A percentile compares a stretch with the other conserved stretches of the same genome.
phyloP scores from a whole-genome alignment of 1,139 yeast species.

The Suhomyces panamericanus region DNA sequence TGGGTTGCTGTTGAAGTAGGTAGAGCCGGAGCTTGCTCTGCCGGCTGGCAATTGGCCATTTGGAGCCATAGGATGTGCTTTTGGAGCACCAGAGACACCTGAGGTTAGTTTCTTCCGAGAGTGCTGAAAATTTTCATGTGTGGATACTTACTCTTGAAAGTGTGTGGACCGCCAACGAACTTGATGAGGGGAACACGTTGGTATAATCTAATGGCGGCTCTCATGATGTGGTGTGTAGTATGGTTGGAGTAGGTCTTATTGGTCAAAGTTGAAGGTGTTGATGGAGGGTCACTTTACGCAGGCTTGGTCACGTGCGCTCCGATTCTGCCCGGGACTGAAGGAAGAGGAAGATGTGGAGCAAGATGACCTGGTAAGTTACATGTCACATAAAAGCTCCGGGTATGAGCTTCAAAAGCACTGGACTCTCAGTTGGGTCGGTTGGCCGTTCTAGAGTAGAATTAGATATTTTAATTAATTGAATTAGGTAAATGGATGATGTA shows the following conservation, averaged over 20 bases:
- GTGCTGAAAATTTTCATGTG: neutral
- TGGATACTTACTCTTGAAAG: conserved; percentile 39
- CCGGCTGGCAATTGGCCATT: conserved; percentile 46
- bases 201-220: conserved; percentile 31
- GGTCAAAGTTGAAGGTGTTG: conserved; percentile 4
- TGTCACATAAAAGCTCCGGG: no score
- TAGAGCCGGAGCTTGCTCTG: conserved; percentile 15
- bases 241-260: conserved; percentile 4
- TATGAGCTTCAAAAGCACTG: neutral
- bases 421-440: neutral
- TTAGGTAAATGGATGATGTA: no score
- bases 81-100: conserved; percentile 29
- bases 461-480: no score
- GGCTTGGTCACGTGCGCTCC: conserved; percentile 4
- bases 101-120: conserved; percentile 22
- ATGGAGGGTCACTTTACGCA: neutral
- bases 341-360: neutral
- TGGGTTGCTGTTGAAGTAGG: conserved; percentile 32
- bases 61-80: conserved; percentile 55
- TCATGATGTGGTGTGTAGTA: conserved; percentile 23
- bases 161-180: conserved; percentile 62
- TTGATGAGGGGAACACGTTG: conserved; percentile 58
- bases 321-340: conserved; percentile 2
- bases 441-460: no score
- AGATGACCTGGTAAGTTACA: no score